Evolutionary conservation across 352 stramenopile genomes (phyloP), one percentile per base, ranked within the genome.

Genomic region (Globisporangium alternatum): DNA sequence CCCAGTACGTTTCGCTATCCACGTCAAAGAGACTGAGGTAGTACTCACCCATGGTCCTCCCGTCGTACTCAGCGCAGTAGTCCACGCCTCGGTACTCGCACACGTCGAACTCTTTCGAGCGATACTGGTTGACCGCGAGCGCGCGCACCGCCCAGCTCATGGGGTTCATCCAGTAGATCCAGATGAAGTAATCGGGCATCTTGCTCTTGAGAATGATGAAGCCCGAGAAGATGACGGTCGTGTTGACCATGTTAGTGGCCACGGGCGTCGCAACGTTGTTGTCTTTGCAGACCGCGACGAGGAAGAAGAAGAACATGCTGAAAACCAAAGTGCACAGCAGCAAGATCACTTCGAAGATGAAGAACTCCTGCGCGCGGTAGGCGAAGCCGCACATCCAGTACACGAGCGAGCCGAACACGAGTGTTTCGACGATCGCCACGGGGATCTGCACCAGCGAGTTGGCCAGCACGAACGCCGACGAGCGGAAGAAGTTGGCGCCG

Each of bases 101-200:
- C 15, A 60, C 33, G 19, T 73, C 45, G 15, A 52, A 61, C 5
- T 17, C 31, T 1, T 8, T 9, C 22, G 64, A 64, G 41, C 45
- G 25, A 56, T 70, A 73, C 49, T 73, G 31, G 56, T 70, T 70
- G n/a, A 68, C 48, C 15, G 61, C 37, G 25, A 74, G 1, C 35
- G 69, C 48, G 28, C 69, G 65, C 43, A 67, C 37, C 21, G 33
- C 45, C 65, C 69, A 78, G 19, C 28, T 31, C n/a, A 72, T 44
- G 4, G 74, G 74, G 44, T 75, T 80, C 22, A 80, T 54, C 43
- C 56, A 78, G 49, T n/a, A n/a, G n/a, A n/a, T n/a, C n/a, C n/a
- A n/a, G 12, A 57, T 54, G 28, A 60, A 78, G 30, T 37, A 59
- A 17, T 58, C 10, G 1, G 53, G 21, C 0, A 60, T 60, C 21